Evolutionary conservation across 371 early-diverging fungal species (phyloP), one percentile per base, ranked within the genome.

Genomic region (Lichtheimia ramosa): DNA sequence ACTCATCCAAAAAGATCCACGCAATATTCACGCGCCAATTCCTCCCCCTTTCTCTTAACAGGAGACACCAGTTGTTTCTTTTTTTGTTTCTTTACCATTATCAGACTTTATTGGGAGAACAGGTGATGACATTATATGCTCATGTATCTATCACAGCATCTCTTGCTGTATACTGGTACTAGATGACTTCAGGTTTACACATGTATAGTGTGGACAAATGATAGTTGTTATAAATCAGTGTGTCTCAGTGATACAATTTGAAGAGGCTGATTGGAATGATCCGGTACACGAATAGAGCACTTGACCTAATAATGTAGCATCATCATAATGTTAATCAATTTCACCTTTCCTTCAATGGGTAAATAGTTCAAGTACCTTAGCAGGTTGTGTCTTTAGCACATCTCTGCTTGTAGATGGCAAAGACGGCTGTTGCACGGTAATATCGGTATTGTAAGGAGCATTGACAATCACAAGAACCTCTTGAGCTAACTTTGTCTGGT

Each of bases 371-470:
- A 25, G 8, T 21, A 13, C 5, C 16, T 34, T 27, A 24, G 4
- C 3, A 40, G 42, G 12, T 8, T 14, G 40, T 52, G 48, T 25
- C 8, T 46, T 24, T 28, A 27, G 20, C 3, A 23, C 8, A 14
- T 16, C 12, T 25, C 48, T 58, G 56, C 62, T 25, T 3, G 53
- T 56, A 58, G 25, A 34, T 41, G 50, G 51, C 18, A 10, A 34
- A 20, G 16, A 54, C 18, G 58, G 53, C 42, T 70, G 69, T 43
- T 69, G 69, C 41, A 74, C 63, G 27, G 63, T 63, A 40, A 74
- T 71, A 48, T 71, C 67, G 42, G 71, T 73, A 59, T 71, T 61
- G 62, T 69, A 62, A 54, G 77, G 69, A 18, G 73, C 69, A 65
- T 76, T 73, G 27, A 76, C 71, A 13, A 73, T 59, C 43, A 75